A percentile compares a stretch with the other conserved stretches of the same genome.
phyloP scores from a whole-genome alignment of 1,139 yeast genomes.

The Eremothecium coryli region DNA sequence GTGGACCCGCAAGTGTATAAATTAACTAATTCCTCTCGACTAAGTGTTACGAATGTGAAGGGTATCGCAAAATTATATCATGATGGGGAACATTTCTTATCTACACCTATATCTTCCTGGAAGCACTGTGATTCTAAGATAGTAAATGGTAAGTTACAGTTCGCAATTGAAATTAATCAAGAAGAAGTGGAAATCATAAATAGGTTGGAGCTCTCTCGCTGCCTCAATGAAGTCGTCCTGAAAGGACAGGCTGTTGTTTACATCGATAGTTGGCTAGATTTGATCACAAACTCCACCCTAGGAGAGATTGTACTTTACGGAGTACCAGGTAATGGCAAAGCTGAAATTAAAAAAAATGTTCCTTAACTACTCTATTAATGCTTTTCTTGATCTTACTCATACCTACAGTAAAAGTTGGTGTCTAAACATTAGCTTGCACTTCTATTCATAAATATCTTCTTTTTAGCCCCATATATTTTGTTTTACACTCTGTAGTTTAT shows the following conservation, averaged over 20 bases:
- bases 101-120: conserved; percentile 33
- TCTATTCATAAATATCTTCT: too few relatives aligned
- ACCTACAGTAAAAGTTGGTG: too few relatives aligned
- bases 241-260: conserved; percentile 29
- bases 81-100: conserved; percentile 29
- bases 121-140: conserved; percentile 29
- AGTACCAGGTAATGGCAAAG: conserved; percentile 22
- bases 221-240: conserved; percentile 31
- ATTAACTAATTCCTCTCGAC: conserved; percentile 17
- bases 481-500: too few relatives aligned
- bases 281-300: conserved; percentile 25
- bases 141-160: conserved; percentile 15
- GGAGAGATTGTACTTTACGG: conserved; percentile 31
- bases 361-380: not conserved
- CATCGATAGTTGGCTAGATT: conserved; percentile 31
- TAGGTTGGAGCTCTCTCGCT: conserved; percentile 29
- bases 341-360: conserved; percentile 14
- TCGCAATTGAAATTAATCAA: conserved; percentile 29
- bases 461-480: too few relatives aligned
- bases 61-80: conserved; percentile 32
- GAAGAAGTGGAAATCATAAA: conserved; percentile 30
- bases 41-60: conserved; percentile 26
- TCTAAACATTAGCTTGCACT: too few relatives aligned
- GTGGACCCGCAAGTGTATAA: conserved; percentile 27
- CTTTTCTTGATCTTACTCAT: not conserved